Evolutionary conservation across 129 eudicot species (phyloP).

Genomic region (Chrysanthemum makinoi): DNA sequence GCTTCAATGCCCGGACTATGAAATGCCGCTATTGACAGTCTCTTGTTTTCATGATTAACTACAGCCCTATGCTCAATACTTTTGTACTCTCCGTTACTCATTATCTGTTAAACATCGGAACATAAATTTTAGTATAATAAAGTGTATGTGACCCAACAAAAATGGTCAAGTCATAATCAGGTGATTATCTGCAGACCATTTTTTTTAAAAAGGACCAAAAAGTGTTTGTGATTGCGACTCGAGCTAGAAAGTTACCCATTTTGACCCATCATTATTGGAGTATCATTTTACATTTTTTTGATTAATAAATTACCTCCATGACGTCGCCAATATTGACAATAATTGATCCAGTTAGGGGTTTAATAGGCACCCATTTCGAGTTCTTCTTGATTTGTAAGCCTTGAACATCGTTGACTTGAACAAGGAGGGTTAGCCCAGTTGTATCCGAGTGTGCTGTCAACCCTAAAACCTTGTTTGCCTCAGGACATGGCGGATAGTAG

Average conservation of each 20-base stretch:
- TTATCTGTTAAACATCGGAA: slow-evolving; percentile 26
- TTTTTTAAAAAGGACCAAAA: no score
- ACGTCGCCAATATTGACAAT: slow-evolving; percentile 48
- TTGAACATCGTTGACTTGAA: slow-evolving; percentile 52
- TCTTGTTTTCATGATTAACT: slow-evolving; percentile 34
- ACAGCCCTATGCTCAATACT: slow-evolving; percentile 56
- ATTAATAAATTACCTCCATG: slow-evolving; percentile 36
- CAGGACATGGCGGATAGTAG: slow-evolving; percentile 50
- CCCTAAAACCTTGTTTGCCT: slow-evolving; percentile 44
- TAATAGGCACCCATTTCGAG: slow-evolving; percentile 42
- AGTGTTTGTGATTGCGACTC: no score
- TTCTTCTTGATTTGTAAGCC: slow-evolving; percentile 51
- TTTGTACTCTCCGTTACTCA: slow-evolving; percentile 42
- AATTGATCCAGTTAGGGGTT: slow-evolving; percentile 38
- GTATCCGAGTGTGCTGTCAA: slow-evolving; percentile 52
- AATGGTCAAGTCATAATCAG: no score
- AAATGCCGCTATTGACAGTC: slow-evolving; percentile 50
- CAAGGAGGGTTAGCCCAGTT: slow-evolving; percentile 38
- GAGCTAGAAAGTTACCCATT: no score
- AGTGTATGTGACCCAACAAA: no score
- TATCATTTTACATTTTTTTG: background rate
- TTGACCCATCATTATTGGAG: no score
- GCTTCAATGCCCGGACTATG: slow-evolving; percentile 26
- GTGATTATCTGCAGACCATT: no score
- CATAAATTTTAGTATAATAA: background rate